Evolutionary conservation across 75 land plant species (phyloP).

Genomic region (Picea sitchensis): DNA sequence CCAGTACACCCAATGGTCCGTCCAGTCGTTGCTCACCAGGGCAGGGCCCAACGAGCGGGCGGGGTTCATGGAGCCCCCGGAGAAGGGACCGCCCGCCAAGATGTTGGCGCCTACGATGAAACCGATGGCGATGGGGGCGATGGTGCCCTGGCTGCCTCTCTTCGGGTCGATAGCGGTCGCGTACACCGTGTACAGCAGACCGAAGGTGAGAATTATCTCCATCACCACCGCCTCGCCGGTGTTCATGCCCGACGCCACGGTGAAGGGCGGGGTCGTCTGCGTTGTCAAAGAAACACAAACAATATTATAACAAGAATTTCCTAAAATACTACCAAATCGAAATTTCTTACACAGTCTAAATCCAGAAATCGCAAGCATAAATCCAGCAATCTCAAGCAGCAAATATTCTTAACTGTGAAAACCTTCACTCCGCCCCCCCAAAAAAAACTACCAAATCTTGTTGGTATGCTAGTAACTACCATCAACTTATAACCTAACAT

Average conservation of each 20-base stretch:
- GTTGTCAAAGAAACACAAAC: background rate
- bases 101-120: slow-evolving; percentile 37
- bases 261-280: slow-evolving; percentile 6
- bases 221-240: slow-evolving; percentile 20
- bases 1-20: slow-evolving; percentile 66
- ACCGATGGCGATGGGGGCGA: slow-evolving; percentile 45
- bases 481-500: background rate
- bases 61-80: slow-evolving; percentile 54
- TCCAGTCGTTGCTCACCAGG: slow-evolving; percentile 27
- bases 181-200: slow-evolving; percentile 46
- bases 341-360: no score
- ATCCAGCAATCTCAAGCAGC: no score
- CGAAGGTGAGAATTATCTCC: slow-evolving; percentile 42
- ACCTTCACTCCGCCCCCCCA: no score
- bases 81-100: slow-evolving; percentile 37
- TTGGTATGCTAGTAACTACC: background rate
- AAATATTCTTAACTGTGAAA: no score
- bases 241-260: slow-evolving; percentile 17
- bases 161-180: slow-evolving; percentile 42
- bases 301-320: no score
- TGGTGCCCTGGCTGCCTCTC: slow-evolving; percentile 32
- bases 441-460: background rate
- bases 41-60: slow-evolving; percentile 49
- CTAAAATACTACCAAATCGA: no score
- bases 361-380: no score